Evolutionary conservation across 2,329 filamentous ascomycete species (phyloP).

Genomic region (Coniella lustricola): DNA sequence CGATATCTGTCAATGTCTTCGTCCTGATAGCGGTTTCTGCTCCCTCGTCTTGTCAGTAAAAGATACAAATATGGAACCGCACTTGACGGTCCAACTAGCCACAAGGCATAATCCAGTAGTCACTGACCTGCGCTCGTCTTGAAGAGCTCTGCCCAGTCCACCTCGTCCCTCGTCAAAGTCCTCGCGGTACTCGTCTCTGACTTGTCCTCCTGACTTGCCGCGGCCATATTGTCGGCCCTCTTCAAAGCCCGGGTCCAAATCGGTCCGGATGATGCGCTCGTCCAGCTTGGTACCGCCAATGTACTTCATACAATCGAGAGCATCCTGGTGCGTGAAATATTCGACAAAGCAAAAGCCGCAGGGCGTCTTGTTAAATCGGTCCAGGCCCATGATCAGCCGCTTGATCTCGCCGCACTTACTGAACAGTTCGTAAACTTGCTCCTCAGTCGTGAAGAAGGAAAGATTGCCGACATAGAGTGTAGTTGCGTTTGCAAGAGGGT

Average conservation of each 20-base stretch:
- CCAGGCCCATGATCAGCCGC: conserved; percentile 93
- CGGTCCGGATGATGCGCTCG: conserved; percentile 91
- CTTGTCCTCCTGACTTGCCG: conserved; percentile 92
- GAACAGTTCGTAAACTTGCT: conserved; percentile 97
- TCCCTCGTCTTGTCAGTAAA: background rate
- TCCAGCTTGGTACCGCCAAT: conserved; percentile 96
- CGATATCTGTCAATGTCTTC: conserved; percentile 53
- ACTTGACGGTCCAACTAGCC: too few relatives aligned
- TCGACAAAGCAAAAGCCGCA: conserved; percentile 99
- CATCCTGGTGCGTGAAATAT: conserved; percentile 97
- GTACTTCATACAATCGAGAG: conserved; percentile 97
- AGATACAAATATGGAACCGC: background rate
- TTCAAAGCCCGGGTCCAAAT: conserved; percentile 90
- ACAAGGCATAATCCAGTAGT: too few relatives aligned
- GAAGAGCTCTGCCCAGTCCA: conserved; percentile 74
- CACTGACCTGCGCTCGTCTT: conserved; percentile 36
- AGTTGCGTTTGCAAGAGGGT: conserved; percentile 78
- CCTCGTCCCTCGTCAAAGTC: conserved; percentile 94
- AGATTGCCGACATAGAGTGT: conserved; percentile 98
- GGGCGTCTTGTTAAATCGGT: conserved; percentile 94
- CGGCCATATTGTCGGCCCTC: conserved; percentile 95
- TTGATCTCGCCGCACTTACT: conserved; percentile 97
- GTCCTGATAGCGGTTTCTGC: conserved; percentile 32
- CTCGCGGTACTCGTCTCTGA: conserved; percentile 94
- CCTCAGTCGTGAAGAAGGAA: conserved; percentile 98